Percentiles rank a stretch among this genome's conserved stretches.
These are phyloP conservation scores for Barnettozyma hawaiiensis DNA, from an alignment of 1,139 yeast species.

Conservation along the genomic window DNA sequence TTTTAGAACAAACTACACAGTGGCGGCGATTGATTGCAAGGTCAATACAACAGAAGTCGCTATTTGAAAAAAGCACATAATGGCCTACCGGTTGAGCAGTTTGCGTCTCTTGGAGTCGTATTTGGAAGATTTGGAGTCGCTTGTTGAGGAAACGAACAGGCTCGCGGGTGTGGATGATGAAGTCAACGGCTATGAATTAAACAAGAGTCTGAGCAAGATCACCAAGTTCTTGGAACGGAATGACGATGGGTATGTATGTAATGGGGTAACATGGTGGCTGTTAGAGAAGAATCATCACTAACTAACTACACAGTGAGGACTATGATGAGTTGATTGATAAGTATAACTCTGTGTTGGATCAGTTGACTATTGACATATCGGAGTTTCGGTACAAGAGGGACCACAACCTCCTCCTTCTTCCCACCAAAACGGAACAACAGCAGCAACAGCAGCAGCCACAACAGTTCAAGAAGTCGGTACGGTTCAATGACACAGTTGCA, in stretches of 20 bases:
- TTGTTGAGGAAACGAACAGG: slow-evolving; percentile 21
- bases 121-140: slow-evolving; percentile 21
- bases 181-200: slow-evolving; percentile 50
- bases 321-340: slow-evolving; percentile 33
- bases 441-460: too few species aligned
- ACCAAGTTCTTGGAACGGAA: slow-evolving; percentile 29
- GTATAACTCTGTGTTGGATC: slow-evolving; percentile 27
- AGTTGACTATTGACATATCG: slow-evolving; percentile 32
- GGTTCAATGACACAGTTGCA: slow-evolving; percentile 32
- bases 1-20: too few species aligned
- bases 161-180: slow-evolving; percentile 35
- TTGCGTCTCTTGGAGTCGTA: slow-evolving; percentile 24
- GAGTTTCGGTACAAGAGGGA: slow-evolving; percentile 33
- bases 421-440: slow-evolving; percentile 6
- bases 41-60: slow-evolving; percentile 3
- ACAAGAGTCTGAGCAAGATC: slow-evolving; percentile 37
- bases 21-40: too few species aligned
- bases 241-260: slow-evolving; percentile 22
- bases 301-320: slow-evolving; percentile 22
- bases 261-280: neutral
- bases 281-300: neutral
- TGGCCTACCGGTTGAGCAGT: slow-evolving; percentile 17
- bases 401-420: too few species aligned
- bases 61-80: neutral
- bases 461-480: slow-evolving; percentile 29